A percentile compares a stretch with the other conserved stretches of the same genome.
Conservation (phyloP, 306 rosid genomes). For the Alnus glutinosa region DNA sequence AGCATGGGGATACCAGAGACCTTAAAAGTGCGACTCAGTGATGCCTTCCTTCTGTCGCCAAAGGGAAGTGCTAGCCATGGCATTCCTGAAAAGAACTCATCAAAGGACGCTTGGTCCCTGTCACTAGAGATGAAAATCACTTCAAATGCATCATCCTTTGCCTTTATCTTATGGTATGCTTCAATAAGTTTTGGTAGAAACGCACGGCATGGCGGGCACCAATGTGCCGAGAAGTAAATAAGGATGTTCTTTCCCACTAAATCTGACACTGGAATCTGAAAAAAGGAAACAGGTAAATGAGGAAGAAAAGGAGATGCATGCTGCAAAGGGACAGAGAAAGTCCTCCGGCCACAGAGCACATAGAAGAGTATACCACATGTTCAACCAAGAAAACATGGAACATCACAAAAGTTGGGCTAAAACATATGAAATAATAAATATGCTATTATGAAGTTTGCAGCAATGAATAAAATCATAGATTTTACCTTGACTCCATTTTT, state of each 20-base stretch:
- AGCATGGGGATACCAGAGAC: constrained; percentile 63
- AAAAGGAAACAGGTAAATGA: neutral
- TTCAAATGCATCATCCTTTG: constrained; percentile 55
- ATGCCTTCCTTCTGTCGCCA: constrained; percentile 66
- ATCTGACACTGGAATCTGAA: constrained; percentile 65
- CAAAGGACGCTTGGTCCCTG: constrained; percentile 56
- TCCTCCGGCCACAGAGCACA: neutral
- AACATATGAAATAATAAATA: neutral
- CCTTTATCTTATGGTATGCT: constrained; percentile 64
- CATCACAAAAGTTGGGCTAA: neutral
- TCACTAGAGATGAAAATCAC: constrained; percentile 76
- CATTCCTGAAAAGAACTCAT: constrained; percentile 64
- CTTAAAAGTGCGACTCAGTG: constrained; percentile 54
- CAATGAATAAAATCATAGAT: neutral
- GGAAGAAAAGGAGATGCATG: neutral
- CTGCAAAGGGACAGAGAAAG: neutral
- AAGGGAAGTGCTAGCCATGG: constrained; percentile 88
- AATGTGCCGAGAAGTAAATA: constrained; percentile 84
- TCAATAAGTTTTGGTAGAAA: constrained; percentile 69
- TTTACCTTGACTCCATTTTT: constrained; percentile 59
- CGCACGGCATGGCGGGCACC: constrained; percentile 82
- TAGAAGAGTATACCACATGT: neutral
- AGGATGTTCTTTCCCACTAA: constrained; percentile 68
- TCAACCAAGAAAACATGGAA: neutral
- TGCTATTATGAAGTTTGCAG: neutral